phyloP scores from a whole-genome alignment of 2,329 filamentous ascomycete genomes.

The Fusarium tanahbumbuense region DNA sequence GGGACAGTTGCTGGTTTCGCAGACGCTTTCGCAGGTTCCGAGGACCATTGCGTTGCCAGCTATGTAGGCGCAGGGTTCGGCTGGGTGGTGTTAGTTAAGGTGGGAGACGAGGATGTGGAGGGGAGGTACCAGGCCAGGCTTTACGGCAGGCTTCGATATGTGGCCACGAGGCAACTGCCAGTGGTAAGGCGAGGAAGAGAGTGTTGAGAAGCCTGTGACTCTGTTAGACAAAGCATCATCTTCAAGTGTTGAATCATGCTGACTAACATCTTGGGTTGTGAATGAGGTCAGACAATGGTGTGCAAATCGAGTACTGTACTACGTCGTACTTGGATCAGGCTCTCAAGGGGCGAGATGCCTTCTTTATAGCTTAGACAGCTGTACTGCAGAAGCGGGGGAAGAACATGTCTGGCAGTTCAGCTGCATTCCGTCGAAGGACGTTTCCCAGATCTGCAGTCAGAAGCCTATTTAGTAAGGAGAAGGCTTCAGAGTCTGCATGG shows the following conservation, averaged over 20 bases:
- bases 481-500: not conserved
- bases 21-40: not conserved
- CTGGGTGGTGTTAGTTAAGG: not conserved
- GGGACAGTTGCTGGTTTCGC: not conserved
- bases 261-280: not conserved
- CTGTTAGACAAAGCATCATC: not conserved
- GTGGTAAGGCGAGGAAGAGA: not conserved
- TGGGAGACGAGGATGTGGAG: no score
- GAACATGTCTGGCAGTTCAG: rapidly evolving
- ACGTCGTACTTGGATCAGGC: not conserved
- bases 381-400: not conserved
- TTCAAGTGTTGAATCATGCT: not conserved
- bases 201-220: not conserved
- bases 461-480: not conserved
- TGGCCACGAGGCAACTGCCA: not conserved
- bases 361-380: not conserved
- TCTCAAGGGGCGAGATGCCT: rapidly evolving
- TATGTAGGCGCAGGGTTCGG: not conserved
- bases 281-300: rapidly evolving
- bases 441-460: not conserved
- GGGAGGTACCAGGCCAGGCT: not conserved
- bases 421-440: rapidly evolving
- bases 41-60: not conserved
- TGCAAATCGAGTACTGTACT: rapidly evolving
- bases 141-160: not conserved